phyloP scores from a whole-genome alignment of 2,329 filamentous ascomycete species.

The Metarhizium humberi region DNA sequence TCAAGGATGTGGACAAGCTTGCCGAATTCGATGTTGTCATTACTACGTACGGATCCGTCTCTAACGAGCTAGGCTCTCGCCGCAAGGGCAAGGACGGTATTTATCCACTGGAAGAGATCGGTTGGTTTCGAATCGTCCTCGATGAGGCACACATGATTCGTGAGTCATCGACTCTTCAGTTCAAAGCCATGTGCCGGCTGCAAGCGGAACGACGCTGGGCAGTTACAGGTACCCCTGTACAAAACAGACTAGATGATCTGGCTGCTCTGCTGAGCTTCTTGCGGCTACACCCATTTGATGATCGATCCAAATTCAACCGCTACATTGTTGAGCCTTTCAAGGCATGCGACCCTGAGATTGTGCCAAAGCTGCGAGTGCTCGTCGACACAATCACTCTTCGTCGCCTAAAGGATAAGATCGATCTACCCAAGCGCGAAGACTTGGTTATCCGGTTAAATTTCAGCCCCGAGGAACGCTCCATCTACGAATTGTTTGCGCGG shows the following conservation, averaged over 20 bases:
- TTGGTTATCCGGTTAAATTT: constrained; percentile 67
- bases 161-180: constrained; percentile 71
- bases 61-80: constrained; percentile 63
- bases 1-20: constrained; percentile 58
- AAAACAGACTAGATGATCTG: constrained; percentile 87
- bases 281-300: constrained; percentile 75
- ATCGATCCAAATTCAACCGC: constrained; percentile 63
- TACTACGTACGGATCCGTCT: constrained; percentile 84
- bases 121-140: constrained; percentile 88
- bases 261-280: constrained; percentile 81
- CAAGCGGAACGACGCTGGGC: constrained; percentile 83
- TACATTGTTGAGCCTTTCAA: constrained; percentile 84
- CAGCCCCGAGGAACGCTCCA: constrained; percentile 58
- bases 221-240: constrained; percentile 92
- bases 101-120: constrained; percentile 65
- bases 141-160: constrained; percentile 95
- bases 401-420: constrained; percentile 82
- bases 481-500: constrained; percentile 79
- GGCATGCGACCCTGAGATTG: constrained; percentile 70
- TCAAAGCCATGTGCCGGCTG: constrained; percentile 73
- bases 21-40: constrained; percentile 74
- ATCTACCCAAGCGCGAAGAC: constrained; percentile 68
- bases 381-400: constrained; percentile 93
- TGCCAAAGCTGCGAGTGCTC: constrained; percentile 76
- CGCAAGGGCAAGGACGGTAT: constrained; percentile 48